Evolutionary conservation across 2,329 filamentous ascomycete genomes (phyloP).

Genomic region (Cladosporium colombiae): DNA sequence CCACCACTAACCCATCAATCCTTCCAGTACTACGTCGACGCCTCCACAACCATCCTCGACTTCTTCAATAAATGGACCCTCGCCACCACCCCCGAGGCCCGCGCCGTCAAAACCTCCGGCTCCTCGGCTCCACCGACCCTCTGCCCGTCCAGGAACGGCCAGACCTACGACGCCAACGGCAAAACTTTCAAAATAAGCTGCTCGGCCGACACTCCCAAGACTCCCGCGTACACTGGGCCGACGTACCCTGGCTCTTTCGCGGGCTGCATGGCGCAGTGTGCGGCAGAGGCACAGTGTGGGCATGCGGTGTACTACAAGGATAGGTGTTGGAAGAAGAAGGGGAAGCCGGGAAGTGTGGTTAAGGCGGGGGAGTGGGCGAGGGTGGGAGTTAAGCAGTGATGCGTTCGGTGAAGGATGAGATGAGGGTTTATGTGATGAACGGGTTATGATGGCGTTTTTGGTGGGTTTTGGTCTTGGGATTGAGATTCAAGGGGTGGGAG

Average conservation of each 20-base stretch:
- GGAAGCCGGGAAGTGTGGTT: background rate
- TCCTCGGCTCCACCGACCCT: too few relatives aligned
- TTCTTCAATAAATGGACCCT: conserved; percentile 21
- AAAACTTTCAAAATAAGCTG: conserved; percentile 12
- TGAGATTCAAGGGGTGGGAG: background rate
- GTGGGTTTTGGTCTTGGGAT: background rate
- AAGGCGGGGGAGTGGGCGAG: conserved; percentile 12
- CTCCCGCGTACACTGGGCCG: conserved; percentile 8
- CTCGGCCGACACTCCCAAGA: conserved; percentile 4
- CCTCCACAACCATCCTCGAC: conserved; percentile 18
- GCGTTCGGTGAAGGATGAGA: too few relatives aligned
- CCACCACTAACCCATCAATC: background rate
- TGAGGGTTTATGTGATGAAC: background rate
- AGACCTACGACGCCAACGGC: background rate
- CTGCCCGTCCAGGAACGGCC: conserved; percentile 6
- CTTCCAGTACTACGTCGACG: conserved; percentile 13
- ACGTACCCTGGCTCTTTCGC: conserved; percentile 4
- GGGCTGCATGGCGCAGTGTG: conserved; percentile 9
- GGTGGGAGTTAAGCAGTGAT: conserved; percentile 5
- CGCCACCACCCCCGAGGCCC: conserved; percentile 4
- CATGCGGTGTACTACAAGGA: conserved; percentile 12
- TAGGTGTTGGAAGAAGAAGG: conserved; percentile 19
- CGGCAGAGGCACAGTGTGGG: conserved; percentile 7
- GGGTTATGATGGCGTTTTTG: conserved; percentile 4
- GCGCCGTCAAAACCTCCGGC: background rate